Evolutionary conservation across 148 eudicot species (phyloP).

Genomic region (Camellia lanceoleosa): DNA sequence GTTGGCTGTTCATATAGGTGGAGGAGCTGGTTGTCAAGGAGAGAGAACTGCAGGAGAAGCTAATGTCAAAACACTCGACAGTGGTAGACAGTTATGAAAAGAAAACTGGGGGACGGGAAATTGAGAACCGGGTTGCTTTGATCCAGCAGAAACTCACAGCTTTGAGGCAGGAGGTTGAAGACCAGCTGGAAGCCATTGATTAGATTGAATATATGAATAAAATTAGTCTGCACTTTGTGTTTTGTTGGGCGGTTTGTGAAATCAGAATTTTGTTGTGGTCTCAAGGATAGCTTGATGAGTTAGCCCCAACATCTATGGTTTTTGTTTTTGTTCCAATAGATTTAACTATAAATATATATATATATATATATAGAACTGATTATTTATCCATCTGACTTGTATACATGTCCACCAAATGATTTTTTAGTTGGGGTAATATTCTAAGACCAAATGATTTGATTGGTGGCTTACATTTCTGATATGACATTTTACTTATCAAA

Average conservation of each 20-base stretch:
- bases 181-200: slow-evolving; percentile 74
- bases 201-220: slow-evolving; percentile 42
- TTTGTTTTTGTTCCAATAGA: not conserved
- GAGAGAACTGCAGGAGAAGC: slow-evolving; percentile 78
- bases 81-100: slow-evolving; percentile 83
- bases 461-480: not conserved
- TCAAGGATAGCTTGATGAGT: not conserved
- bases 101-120: slow-evolving; percentile 69
- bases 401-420: not conserved
- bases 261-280: slow-evolving; percentile 14
- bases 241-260: not conserved
- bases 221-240: not conserved
- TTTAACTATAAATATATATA: not conserved
- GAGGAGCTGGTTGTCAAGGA: slow-evolving; percentile 89
- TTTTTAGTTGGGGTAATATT: not conserved
- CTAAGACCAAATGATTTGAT: not conserved
- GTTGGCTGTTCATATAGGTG: slow-evolving; percentile 38
- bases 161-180: slow-evolving; percentile 86
- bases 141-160: slow-evolving; percentile 72
- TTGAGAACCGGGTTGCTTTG: slow-evolving; percentile 72
- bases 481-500: not conserved
- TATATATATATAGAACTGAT: not conserved
- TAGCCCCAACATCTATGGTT: not conserved
- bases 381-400: not conserved
- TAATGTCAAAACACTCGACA: slow-evolving; percentile 63